phyloP scores from a whole-genome alignment of 305 asterid genomes.

The Plantago coronopus region DNA sequence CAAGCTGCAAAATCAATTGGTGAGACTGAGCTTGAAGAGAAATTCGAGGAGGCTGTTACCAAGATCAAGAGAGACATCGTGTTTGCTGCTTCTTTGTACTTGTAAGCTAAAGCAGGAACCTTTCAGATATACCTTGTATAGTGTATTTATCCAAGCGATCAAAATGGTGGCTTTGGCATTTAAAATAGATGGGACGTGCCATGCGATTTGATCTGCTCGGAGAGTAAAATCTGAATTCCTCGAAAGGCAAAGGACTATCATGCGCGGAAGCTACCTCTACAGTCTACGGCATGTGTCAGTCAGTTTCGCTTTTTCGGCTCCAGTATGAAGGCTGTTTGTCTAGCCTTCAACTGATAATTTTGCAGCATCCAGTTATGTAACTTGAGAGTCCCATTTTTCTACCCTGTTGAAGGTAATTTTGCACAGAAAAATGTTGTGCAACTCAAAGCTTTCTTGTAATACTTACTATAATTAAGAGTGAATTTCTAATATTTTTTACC shows the following conservation, averaged over 20 bases:
- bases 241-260: not conserved
- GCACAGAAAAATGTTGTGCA: too few relatives aligned
- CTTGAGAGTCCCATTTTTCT: too few relatives aligned
- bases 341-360: too few relatives aligned
- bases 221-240: not conserved
- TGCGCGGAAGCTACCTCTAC: not conserved
- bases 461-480: too few relatives aligned
- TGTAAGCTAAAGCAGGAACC: constrained; percentile 31
- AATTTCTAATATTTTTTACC: too few relatives aligned
- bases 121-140: not conserved
- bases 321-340: too few relatives aligned
- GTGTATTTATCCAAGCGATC: not conserved
- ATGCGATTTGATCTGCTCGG: not conserved
- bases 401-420: too few relatives aligned
- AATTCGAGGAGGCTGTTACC: constrained; percentile 86
- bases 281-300: too few relatives aligned
- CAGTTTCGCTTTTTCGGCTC: too few relatives aligned
- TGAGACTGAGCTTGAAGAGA: constrained; percentile 72
- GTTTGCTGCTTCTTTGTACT: constrained; percentile 91
- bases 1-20: constrained; percentile 88
- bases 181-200: not conserved
- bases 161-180: not conserved
- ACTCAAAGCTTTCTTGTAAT: too few relatives aligned
- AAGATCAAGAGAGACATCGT: constrained; percentile 98
- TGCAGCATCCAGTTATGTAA: too few relatives aligned